Conservation (phyloP, 768 basidiomycete species). For the Strobilomyces dryophilus region DNA sequence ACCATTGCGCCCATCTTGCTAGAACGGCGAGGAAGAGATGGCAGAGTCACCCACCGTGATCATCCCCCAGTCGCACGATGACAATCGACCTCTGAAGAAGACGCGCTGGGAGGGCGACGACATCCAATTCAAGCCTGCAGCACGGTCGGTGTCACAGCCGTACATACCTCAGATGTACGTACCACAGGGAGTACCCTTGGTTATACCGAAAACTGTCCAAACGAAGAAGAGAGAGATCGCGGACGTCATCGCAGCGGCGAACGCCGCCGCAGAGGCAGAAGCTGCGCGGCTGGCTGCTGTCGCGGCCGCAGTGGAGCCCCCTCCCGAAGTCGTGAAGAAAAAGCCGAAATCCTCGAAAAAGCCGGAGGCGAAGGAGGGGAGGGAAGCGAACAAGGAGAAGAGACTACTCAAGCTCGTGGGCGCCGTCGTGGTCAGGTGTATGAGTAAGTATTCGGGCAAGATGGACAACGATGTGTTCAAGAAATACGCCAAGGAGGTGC, state of each 20-base stretch:
- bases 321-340: constrained; percentile 19
- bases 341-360: constrained; percentile 36
- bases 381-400: constrained; percentile 76
- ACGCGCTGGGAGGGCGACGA: constrained; percentile 28
- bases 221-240: constrained; percentile 31
- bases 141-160: neutral
- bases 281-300: constrained; percentile 29
- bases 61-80: constrained; percentile 22
- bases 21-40: constrained; percentile 32
- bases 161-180: neutral
- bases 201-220: neutral
- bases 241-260: constrained; percentile 40
- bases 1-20: neutral
- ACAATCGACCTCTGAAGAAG: constrained; percentile 31
- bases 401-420: constrained; percentile 77
- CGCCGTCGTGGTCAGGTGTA: constrained; percentile 84
- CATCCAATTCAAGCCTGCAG: constrained; percentile 16
- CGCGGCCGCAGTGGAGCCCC: constrained; percentile 11
- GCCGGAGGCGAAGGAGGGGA: constrained; percentile 48
- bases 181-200: neutral
- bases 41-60: constrained; percentile 16
- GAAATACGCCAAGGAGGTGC: constrained; percentile 90
- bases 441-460: constrained; percentile 82
- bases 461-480: constrained; percentile 86
- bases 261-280: constrained; percentile 33